Evolutionary conservation across 495 filamentous ascomycete species (phyloP), one percentile per base, ranked within the genome.

Genomic region (Astrothelium macrocarpum): DNA sequence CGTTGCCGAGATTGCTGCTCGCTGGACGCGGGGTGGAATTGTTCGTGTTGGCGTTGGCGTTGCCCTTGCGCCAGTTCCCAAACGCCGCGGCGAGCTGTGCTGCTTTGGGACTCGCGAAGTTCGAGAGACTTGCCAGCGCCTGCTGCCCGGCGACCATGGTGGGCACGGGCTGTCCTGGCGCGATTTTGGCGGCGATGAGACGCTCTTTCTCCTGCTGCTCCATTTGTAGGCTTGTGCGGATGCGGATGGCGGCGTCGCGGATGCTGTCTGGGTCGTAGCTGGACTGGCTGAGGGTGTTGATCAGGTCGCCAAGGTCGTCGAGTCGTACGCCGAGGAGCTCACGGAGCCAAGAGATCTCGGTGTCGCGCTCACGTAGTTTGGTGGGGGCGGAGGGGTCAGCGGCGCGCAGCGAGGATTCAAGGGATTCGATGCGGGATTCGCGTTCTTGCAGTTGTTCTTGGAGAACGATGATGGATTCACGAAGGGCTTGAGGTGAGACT

Each of bases 401-500:
- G 31, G 80, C 76, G 10, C 84, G 74, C 26, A 91, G 75, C 59
- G 85, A 79, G 49, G 84, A 82, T 75, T 96, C 90, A 20, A 97
- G 88, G 62, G 85, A 81, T 70, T 98, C 94, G 69, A 97, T 95
- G 28, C 82, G 84, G 25, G 84, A 81, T 75, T 97, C 94, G 62
- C 94, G 91, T 70, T 93, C 90, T 70, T 97, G 93, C 53, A 98
- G 83, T 71, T 98, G 94, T 72, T 95, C 92, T 73, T 97, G 95
- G 31, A 98, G 82, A 25, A 96, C 94, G 71, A 95, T 81, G 70
- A 98, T 95, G 7, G 93, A 95, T 75, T 98, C 95, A 28, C 94
- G 87, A 39, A 98, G 82, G 12, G 94, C 94, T 73, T 96, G 91
- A 5, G 91, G 90, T 16, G 91, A 95, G 61, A 95, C 89, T 79